Base-by-base conservation (phyloP, 768 basidiomycete genomes). In the Amanita rubescens region DNA sequence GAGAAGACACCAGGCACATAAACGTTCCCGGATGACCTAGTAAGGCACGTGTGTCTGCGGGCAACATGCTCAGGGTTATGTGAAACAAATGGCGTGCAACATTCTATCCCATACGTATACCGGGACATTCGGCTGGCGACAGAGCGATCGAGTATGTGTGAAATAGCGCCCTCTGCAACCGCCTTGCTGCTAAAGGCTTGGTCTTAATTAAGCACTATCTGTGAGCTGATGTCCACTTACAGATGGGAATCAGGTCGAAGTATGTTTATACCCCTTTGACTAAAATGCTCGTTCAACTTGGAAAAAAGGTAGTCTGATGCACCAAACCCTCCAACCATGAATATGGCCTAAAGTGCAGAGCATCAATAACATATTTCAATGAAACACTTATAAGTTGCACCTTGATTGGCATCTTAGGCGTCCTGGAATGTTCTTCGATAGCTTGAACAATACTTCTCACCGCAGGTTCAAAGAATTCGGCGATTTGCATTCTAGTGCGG, bases 271-370 rank as follows among this genome's bases (percentile, higher is more conserved):
- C 68, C 66, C 3, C 68, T 33, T 6, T 60, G 49, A 12, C 68
- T 64, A 6, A 79, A 67, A 14, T 69, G 58, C 33, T 55, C 57
- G 47, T 71, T 70, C 22, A 79, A 68, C 46, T 68, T 65, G 1
- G 63, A 56, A 55, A 74, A 78, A 11, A 81, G 60, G 70, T 71
- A 78, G 39, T 75, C 71, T 54, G 71, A 79, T 1, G 76, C 74
- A 10, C 74, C 75, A 60, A 80, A 80, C 0, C 77, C 79, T 9
- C 80, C 79, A 1, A 81, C 77, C 10, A 80, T 63, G 49, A 80
- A 72, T 20, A 78, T 67, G 8, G 67, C 55, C 71, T 73, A 46
- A 34, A 45, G 20, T 37, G 38, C 14, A 6, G 5, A 35, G 17
- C 15, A n/a, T n/a, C n/a, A n/a, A n/a, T n/a, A n/a, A n/a, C n/a